These are phyloP conservation scores for Haplographium delicatum DNA, from an alignment of 495 filamentous ascomycete genomes.

Conservation along the genomic window DNA sequence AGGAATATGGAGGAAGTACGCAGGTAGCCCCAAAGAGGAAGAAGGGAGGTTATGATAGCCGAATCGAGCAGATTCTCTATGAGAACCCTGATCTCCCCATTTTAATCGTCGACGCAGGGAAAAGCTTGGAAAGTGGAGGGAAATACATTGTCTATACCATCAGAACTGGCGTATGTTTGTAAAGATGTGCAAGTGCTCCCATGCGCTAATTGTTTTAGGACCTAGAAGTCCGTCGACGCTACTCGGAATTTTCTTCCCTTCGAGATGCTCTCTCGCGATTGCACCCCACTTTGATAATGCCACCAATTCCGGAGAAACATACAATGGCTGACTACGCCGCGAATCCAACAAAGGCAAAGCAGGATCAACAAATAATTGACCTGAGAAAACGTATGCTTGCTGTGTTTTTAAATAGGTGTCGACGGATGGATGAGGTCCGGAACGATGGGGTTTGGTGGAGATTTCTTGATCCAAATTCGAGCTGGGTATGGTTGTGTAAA, in stretches of 20 bases:
- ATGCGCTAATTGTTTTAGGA: slow-evolving; percentile 51
- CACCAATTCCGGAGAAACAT: slow-evolving; percentile 97
- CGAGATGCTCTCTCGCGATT: slow-evolving; percentile 81
- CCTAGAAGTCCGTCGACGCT: slow-evolving; percentile 87
- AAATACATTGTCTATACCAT: slow-evolving; percentile 96
- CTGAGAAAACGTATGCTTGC: slow-evolving; percentile 91
- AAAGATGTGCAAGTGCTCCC: neutral
- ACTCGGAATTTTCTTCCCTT: slow-evolving; percentile 95
- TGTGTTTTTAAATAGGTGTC: slow-evolving; percentile 90
- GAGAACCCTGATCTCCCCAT: slow-evolving; percentile 89
- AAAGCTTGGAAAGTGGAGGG: slow-evolving; percentile 86
- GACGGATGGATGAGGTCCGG: slow-evolving; percentile 85
- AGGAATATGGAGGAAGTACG: slow-evolving; percentile 42
- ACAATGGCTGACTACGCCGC: slow-evolving; percentile 98
- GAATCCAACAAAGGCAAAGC: slow-evolving; percentile 95
- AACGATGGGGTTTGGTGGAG: slow-evolving; percentile 97
- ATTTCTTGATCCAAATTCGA: slow-evolving; percentile 94
- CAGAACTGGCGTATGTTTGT: slow-evolving; percentile 70
- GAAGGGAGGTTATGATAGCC: slow-evolving; percentile 84
- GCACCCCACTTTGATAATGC: slow-evolving; percentile 91
- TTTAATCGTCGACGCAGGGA: slow-evolving; percentile 87
- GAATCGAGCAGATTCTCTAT: slow-evolving; percentile 93
- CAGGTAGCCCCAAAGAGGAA: slow-evolving; percentile 54
- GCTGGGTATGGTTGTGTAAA: slow-evolving; percentile 76
- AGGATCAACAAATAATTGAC: slow-evolving; percentile 94